These are phyloP conservation scores for Graphiopsis chlorocephala DNA, from an alignment of 2,329 filamentous ascomycete species.

Conservation along the genomic window DNA sequence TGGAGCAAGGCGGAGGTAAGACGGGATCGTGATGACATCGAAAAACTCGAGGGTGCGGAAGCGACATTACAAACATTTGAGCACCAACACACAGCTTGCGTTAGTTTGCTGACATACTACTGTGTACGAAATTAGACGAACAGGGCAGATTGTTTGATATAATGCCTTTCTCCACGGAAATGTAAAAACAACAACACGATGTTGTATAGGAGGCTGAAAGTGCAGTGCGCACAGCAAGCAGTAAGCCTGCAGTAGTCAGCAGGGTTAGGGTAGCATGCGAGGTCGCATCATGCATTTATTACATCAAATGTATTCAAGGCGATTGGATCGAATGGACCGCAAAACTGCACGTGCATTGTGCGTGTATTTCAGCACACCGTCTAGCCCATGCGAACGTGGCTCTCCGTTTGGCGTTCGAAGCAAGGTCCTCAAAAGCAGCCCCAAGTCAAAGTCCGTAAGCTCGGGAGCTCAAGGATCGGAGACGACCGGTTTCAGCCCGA, in stretches of 20 bases:
- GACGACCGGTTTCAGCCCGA: neutral
- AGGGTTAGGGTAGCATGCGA: neutral
- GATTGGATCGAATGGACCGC: neutral
- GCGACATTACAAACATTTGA: slow-evolving; percentile 1
- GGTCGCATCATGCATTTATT: too few species aligned
- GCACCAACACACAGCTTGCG: neutral
- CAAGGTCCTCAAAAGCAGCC: neutral
- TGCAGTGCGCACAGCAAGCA: neutral
- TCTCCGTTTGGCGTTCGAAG: too few species aligned
- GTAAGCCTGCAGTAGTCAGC: neutral
- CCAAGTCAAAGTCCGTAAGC: neutral
- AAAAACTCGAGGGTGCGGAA: neutral
- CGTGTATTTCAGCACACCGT: neutral
- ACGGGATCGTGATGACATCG: slow-evolving; percentile 6
- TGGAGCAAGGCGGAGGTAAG: slow-evolving; percentile 16
- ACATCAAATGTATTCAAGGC: too few species aligned
- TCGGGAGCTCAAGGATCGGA: slow-evolving; percentile 3
- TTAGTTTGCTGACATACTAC: neutral
- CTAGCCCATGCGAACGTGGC: neutral
- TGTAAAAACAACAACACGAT: neutral
- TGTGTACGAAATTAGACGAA: neutral
- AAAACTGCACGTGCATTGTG: neutral
- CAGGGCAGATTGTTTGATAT: neutral
- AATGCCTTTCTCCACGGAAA: slow-evolving; percentile 6
- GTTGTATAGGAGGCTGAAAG: neutral